These are phyloP conservation scores for Nyssa sinensis DNA, from an alignment of 148 eudicot genomes.

Conservation along the genomic window DNA sequence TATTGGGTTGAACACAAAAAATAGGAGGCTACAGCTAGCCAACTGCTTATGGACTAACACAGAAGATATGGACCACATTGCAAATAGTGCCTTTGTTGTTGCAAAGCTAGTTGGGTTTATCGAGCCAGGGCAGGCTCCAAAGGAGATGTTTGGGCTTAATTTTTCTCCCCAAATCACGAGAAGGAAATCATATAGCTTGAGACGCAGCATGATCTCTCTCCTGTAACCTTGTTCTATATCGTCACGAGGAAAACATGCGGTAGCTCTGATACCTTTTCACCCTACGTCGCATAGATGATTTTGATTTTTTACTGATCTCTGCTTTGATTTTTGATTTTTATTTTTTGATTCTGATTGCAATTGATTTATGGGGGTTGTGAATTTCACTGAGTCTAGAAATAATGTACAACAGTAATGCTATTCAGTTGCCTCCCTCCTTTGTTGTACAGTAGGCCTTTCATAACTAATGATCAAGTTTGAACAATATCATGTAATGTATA, in stretches of 20 bases:
- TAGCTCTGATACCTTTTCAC: neutral
- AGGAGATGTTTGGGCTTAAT: constrained; percentile 80
- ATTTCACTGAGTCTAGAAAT: neutral
- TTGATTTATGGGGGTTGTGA: neutral
- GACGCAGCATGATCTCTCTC: constrained; percentile 34
- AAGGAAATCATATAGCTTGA: constrained; percentile 51
- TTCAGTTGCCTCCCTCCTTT: constrained; percentile 19
- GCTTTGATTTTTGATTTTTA: neutral
- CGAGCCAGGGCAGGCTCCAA: constrained; percentile 54
- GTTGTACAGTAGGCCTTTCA: neutral
- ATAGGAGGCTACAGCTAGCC: constrained; percentile 67
- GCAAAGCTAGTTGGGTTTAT: constrained; percentile 63
- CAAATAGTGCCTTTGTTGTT: constrained; percentile 66
- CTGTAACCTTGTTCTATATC: constrained; percentile 13
- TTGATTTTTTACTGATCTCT: neutral
- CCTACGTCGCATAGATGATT: neutral
- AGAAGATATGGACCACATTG: constrained; percentile 59
- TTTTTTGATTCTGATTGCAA: neutral
- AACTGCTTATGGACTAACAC: constrained; percentile 57
- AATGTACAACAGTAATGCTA: constrained; percentile 12
- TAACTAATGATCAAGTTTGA: neutral
- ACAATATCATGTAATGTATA: neutral
- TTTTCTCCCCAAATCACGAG: constrained; percentile 46
- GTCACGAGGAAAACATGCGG: neutral
- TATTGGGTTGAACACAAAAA: constrained; percentile 57